Conservation (phyloP, 768 basidiomycete genomes). For the Mycena haematopus region DNA sequence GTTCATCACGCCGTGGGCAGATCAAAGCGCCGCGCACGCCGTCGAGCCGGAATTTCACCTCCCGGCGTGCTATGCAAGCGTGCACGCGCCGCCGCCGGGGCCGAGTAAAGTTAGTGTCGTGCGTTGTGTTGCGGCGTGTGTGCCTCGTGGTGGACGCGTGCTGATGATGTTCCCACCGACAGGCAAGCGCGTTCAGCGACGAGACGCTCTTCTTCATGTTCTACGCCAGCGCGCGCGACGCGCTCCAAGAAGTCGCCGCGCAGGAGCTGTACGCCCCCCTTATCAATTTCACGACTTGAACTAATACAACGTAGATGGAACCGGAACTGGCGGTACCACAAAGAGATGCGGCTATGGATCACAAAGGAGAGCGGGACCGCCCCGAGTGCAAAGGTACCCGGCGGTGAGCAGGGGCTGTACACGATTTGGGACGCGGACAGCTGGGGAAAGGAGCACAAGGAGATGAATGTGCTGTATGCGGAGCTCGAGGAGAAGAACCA, state of each 20-base stretch:
- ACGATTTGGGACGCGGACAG: conserved; percentile 89
- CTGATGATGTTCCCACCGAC: not conserved
- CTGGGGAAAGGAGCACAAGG: conserved; percentile 79
- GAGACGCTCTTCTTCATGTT: conserved; percentile 99
- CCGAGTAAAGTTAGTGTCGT: conserved; percentile 75
- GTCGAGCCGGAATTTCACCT: conserved; percentile 94
- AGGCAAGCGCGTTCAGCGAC: conserved; percentile 83
- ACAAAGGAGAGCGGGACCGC: conserved; percentile 87
- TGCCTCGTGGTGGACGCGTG: not conserved
- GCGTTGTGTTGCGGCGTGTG: too few species aligned
- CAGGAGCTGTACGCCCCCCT: conserved; percentile 58
- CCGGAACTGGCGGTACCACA: conserved; percentile 97
- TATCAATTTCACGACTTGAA: not conserved
- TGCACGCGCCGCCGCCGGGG: conserved; percentile 85
- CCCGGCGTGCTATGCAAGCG: conserved; percentile 87
- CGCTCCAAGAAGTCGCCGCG: conserved; percentile 92
- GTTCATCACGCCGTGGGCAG: conserved; percentile 97
- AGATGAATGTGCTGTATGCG: conserved; percentile 62
- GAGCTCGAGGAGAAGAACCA: conserved; percentile 51
- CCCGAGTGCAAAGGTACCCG: conserved; percentile 77
- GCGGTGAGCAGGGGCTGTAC: conserved; percentile 88
- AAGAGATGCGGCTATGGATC: conserved; percentile 83
- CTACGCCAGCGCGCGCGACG: conserved; percentile 91
- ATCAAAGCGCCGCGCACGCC: conserved; percentile 81
- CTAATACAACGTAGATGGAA: conserved; percentile 67